phyloP scores from a whole-genome alignment of 352 stramenopile species.

The Phytophthora rubi region DNA sequence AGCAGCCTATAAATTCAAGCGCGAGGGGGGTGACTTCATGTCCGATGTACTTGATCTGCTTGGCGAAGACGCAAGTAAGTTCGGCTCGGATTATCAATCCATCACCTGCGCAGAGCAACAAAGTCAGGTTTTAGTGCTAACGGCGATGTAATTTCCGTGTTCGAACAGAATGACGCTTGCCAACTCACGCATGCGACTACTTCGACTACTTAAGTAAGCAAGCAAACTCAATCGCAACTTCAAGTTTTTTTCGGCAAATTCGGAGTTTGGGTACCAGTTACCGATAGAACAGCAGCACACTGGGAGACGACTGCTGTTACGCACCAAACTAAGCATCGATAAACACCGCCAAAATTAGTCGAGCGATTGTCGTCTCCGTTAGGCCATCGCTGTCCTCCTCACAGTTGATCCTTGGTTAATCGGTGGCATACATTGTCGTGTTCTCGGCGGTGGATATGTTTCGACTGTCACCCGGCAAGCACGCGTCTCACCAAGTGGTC shows the following conservation, averaged over 20 bases:
- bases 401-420: neutral
- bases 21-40: slow-evolving; percentile 93
- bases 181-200: too few relatives aligned
- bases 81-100: neutral
- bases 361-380: neutral
- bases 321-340: neutral
- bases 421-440: neutral
- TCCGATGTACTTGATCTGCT: slow-evolving; percentile 92
- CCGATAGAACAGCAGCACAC: neutral
- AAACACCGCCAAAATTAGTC: slow-evolving; percentile 18
- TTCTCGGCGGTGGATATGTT: slow-evolving; percentile 5
- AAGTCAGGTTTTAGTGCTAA: neutral
- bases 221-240: neutral
- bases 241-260: neutral
- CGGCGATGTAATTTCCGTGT: neutral
- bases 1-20: slow-evolving; percentile 88
- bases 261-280: neutral
- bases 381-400: neutral
- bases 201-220: neutral
- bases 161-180: slow-evolving; percentile 12
- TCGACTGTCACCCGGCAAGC: slow-evolving; percentile 18
- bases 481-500: slow-evolving; percentile 16
- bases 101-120: too few relatives aligned
- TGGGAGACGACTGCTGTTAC: neutral
- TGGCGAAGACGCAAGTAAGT: slow-evolving; percentile 63